Base-by-base conservation (phyloP, 2,329 filamentous ascomycete species). In the Bipolaris cookei region DNA sequence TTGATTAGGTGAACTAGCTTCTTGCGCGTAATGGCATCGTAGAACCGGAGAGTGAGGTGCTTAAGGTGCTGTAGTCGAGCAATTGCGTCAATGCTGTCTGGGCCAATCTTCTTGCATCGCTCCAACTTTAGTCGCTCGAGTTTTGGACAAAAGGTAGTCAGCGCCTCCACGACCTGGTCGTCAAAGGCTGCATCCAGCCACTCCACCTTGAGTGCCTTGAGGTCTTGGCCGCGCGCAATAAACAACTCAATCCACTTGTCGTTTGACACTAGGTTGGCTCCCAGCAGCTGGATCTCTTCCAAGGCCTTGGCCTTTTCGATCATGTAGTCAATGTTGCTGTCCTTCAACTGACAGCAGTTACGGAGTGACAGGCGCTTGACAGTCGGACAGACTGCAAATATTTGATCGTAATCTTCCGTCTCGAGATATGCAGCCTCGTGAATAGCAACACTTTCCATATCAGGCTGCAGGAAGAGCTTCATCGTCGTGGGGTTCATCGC, bases 301-400 rank as follows among this genome's bases (percentile, higher is more conserved):
- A 97, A 80, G 7, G 84, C 77, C 47, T 86, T 84, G 47, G 90
- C 84, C 45, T 91, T 90, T 53, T 87, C 87, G 18, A 91, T 81
- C 69, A 97, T 84, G 73, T 94, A 97, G 50, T 91, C 86, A 76
- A 97, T 84, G 39, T 92, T 90, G 37, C 83, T 82, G 68, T 97
- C 90, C 76, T 96, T 97, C 81, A 97, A 89, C 71, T 97, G 93
- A 47, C 95, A 90, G n/a, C 89, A 91, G 68, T 93, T 94, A 46
- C 90, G 87, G 10, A 96, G 79, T 63, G 92, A 90, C 54, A 97
- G 82, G 41, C 83, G 84, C 66, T 86, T 86, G 51, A 97, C 79
- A 5, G 82, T 82, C 0, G 90, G 87, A 55, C 90, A 88, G 2
- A 87, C 83, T 49, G 92, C 89, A 61, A 97, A 92, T 39, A 97